Percentiles rank a stretch among this genome's conserved stretches.
phyloP scores from a whole-genome alignment of 225 moss, liverwort and hornwort species.

The Polytrichum formosum region DNA sequence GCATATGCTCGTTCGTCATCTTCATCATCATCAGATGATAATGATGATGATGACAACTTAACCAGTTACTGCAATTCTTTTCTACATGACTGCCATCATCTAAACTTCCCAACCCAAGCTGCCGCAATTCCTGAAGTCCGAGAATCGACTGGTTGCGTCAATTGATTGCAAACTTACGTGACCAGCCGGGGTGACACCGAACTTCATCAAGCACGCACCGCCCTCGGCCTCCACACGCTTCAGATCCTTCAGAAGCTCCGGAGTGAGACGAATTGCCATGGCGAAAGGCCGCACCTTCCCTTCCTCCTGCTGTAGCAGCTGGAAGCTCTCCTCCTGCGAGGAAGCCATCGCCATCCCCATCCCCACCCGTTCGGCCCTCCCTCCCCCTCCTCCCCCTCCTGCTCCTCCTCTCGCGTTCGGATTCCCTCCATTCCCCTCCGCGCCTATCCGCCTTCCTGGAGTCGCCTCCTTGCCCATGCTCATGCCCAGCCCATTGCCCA shows the following conservation, averaged over 20 bases:
- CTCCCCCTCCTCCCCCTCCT: background rate
- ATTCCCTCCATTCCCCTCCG: background rate
- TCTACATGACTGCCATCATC: too few relatives aligned
- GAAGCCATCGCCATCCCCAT: constrained; percentile 10
- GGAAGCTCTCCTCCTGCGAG: constrained; percentile 71
- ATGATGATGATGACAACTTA: too few relatives aligned
- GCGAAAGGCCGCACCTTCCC: constrained; percentile 55
- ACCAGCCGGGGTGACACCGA: constrained; percentile 59
- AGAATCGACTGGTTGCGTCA: too few relatives aligned
- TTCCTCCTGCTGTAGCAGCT: constrained; percentile 66
- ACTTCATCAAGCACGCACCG: constrained; percentile 71
- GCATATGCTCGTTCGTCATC: too few relatives aligned
- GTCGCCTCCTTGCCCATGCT: constrained; percentile 27
- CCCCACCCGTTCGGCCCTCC: background rate
- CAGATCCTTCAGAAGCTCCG: constrained; percentile 72
- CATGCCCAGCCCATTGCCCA: constrained; percentile 27
- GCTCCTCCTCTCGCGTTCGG: background rate
- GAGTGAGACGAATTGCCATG: constrained; percentile 93
- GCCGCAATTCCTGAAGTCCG: background rate
- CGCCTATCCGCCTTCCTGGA: constrained; percentile 19
- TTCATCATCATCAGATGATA: too few relatives aligned
- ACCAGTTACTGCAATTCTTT: too few relatives aligned
- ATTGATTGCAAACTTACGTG: constrained; percentile 43
- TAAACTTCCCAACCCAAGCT: background rate
- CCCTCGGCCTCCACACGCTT: constrained; percentile 76